A percentile compares a stretch with the other conserved stretches of the same genome.
Evolutionary conservation across 371 early-diverging fungal species (phyloP).

Genomic region (Haplosporangium sp.): DNA sequence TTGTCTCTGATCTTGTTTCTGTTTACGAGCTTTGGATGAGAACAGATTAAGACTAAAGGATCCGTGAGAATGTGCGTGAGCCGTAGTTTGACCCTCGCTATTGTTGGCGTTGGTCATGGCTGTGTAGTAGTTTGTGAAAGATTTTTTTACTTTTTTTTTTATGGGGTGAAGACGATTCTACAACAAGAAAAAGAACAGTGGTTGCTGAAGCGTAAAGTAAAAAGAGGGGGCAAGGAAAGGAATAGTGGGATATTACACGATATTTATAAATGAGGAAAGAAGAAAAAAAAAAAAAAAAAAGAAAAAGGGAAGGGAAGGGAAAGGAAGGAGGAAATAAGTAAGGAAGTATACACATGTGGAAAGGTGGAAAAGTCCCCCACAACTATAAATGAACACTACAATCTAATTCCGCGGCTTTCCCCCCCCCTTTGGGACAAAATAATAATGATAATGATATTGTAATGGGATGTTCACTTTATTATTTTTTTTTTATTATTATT

Average conservation of each 20-base stretch:
- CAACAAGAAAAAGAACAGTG: background rate
- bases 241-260: too few species aligned
- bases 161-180: background rate
- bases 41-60: background rate
- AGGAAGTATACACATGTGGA: too few species aligned
- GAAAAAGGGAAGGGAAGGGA: background rate
- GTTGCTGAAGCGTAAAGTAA: too few species aligned
- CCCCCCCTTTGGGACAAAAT: too few species aligned
- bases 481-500: background rate
- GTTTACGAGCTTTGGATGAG: slow-evolving; percentile 1
- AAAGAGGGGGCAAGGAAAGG: background rate
- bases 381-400: too few species aligned
- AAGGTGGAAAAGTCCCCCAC: too few species aligned
- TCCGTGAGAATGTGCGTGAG: background rate
- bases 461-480: too few species aligned
- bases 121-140: too few species aligned
- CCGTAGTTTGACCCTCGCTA: slow-evolving; percentile 1
- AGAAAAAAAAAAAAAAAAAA: background rate
- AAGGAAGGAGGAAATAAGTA: too few species aligned
- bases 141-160: too few species aligned
- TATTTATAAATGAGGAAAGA: background rate
- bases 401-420: background rate
- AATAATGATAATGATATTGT: too few species aligned
- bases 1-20: slow-evolving; percentile 16
- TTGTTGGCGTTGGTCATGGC: slow-evolving; percentile 3